Conservation (phyloP, 2,329 filamentous ascomycete genomes). For the Arachnomyces sp. region DNA sequence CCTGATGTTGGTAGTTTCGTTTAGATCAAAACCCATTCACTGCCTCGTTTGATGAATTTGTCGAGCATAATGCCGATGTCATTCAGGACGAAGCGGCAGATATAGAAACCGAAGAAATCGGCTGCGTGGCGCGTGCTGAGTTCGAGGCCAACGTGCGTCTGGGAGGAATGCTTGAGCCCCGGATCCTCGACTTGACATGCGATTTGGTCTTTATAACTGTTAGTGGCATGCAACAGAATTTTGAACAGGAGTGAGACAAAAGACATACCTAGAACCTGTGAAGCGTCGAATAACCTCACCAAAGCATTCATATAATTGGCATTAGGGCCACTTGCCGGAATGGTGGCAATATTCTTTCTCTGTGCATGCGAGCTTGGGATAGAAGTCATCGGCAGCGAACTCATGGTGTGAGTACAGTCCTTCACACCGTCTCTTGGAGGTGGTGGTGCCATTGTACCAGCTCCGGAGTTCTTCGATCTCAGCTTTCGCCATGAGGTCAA, state of each 20-base stretch:
- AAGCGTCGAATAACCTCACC: conserved; percentile 85
- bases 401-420: conserved; percentile 55
- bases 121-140: conserved; percentile 86
- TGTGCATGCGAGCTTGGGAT: conserved; percentile 54
- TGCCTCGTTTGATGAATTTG: conserved; percentile 94
- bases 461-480: conserved; percentile 76
- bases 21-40: conserved; percentile 74
- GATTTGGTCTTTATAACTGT: conserved; percentile 64
- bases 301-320: conserved; percentile 85
- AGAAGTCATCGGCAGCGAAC: conserved; percentile 68
- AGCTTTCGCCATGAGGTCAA: conserved; percentile 85
- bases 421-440: conserved; percentile 42
- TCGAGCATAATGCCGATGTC: conserved; percentile 81
- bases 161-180: conserved; percentile 80
- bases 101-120: conserved; percentile 95
- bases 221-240: conserved; percentile 9
- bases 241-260: neutral
- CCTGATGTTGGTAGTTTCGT: too few species aligned
- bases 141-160: conserved; percentile 91
- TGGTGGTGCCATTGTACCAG: conserved; percentile 30
- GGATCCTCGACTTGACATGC: conserved; percentile 93
- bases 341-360: conserved; percentile 60
- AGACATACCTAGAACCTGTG: conserved; percentile 75
- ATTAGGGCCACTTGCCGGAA: conserved; percentile 74
- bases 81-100: conserved; percentile 86